Evolutionary conservation across 176 grass and related monocot species (phyloP), one percentile per base, ranked within the genome.

Genomic region (Eremochloa ophiuroides): DNA sequence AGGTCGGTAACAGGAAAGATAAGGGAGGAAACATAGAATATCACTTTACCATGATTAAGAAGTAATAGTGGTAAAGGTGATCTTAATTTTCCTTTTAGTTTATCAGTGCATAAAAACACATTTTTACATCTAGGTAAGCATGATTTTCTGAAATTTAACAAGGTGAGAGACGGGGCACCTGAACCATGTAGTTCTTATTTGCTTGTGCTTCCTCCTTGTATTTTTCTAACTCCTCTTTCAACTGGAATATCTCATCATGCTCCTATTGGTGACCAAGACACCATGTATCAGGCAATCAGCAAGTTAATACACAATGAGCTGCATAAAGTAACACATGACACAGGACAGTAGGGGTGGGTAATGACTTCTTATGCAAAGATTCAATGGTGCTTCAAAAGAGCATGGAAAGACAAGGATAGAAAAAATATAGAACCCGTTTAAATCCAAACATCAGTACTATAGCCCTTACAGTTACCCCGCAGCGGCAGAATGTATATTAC

Each of bases 161-260:
- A 14, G 26, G 22, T 38, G 69, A 9, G 23, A 39, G 17, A 41
- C 15, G 10, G 31, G 31, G 47, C 74, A 99, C 96, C 93, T 99
- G 96, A 69, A 93, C 63, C 96, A 99, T 95, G 79, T 93, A 99
- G 87, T 80, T 92, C 87, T 93, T 99, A 84, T 99, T 95, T 59
- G 88, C 91, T 71, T 86, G 82, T 67, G 96, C 88, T 85, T 99
- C 96, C 76, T 99, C 96, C 66, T 86, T 99, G 62, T 86, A 69
- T 68, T 95, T 99, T 46, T 91, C 93, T 78, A 99, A 83, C 68
- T 95, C 93, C 80, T 93, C 96, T 88, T 89, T 91, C 68, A 88
- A 64, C 82, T 86, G 92, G 87, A 92, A 95, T 10, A 84, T 50
- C 46, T 95, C 93, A 71, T 86, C 93, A 84, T 84, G 85, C 33